Conservation (phyloP, 2,329 filamentous ascomycete genomes). For the Alternaria sp. region DNA sequence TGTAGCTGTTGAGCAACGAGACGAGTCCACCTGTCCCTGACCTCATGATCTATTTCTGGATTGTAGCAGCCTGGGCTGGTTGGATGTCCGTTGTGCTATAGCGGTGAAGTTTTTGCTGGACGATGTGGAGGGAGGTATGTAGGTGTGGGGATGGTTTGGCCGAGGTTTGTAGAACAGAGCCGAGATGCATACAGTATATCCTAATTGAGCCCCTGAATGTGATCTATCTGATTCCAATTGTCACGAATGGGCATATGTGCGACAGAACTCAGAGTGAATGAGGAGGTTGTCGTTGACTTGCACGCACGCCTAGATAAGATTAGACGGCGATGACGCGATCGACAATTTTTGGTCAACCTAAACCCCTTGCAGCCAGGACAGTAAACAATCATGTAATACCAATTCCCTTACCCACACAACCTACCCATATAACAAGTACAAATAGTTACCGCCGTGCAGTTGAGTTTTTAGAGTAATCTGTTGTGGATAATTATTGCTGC, state of each 20-base stretch:
- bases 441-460: too few species aligned
- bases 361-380: constrained; percentile 2
- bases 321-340: constrained; percentile 14
- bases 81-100: too few species aligned
- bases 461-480: too few species aligned
- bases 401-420: not conserved
- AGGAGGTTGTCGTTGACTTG: not conserved
- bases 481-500: not conserved
- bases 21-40: too few species aligned
- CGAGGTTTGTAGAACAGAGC: not conserved
- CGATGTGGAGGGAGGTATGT: not conserved
- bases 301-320: not conserved
- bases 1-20: not conserved
- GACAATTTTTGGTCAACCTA: constrained; percentile 8
- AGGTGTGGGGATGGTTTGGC: not conserved
- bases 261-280: not conserved
- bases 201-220: too few species aligned
- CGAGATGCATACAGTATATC: too few species aligned
- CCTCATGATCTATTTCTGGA: not conserved
- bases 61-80: too few species aligned
- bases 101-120: not conserved
- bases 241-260: too few species aligned
- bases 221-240: too few species aligned
- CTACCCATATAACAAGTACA: not conserved
- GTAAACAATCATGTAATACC: not conserved